Conservation (phyloP, 1,284 basidiomycete species). For the Ceratobasidium sp. region DNA sequence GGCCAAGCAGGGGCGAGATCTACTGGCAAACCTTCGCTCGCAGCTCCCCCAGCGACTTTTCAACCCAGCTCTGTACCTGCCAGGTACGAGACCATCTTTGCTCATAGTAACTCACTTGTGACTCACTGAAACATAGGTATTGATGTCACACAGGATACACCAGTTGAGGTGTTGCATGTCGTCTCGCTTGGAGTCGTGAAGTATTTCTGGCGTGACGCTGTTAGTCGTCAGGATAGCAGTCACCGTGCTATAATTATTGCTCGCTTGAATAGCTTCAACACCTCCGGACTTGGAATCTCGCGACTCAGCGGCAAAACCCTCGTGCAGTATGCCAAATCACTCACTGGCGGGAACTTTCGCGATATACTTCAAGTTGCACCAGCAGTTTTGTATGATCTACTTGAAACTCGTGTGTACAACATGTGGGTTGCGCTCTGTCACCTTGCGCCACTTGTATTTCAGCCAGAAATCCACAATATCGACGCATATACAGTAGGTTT, state of each 20-base stretch:
- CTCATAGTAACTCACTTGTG: too few species aligned
- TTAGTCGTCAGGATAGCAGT: slow-evolving; percentile 46
- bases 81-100: slow-evolving; percentile 38
- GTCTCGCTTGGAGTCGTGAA: slow-evolving; percentile 56
- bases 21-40: not conserved
- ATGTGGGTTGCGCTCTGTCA: not conserved
- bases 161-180: slow-evolving; percentile 56
- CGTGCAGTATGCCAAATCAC: slow-evolving; percentile 52
- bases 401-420: not conserved
- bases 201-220: slow-evolving; percentile 56
- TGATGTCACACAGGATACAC: slow-evolving; percentile 54
- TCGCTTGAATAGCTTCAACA: slow-evolving; percentile 49
- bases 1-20: not conserved
- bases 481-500: slow-evolving; percentile 52
- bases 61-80: slow-evolving; percentile 48
- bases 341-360: slow-evolving; percentile 55
- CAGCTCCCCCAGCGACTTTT: not conserved
- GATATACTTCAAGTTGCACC: slow-evolving; percentile 55
- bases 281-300: slow-evolving; percentile 50
- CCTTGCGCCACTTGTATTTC: not conserved
- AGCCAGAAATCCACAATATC: slow-evolving; percentile 46
- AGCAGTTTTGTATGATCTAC: slow-evolving; percentile 49
- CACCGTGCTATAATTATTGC: slow-evolving; percentile 48
- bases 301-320: slow-evolving; percentile 49
- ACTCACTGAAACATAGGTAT: slow-evolving; percentile 47